Evolutionary conservation across 371 early-diverging fungal genomes (phyloP).

Genomic region (Lichtheimia corymbifera): DNA sequence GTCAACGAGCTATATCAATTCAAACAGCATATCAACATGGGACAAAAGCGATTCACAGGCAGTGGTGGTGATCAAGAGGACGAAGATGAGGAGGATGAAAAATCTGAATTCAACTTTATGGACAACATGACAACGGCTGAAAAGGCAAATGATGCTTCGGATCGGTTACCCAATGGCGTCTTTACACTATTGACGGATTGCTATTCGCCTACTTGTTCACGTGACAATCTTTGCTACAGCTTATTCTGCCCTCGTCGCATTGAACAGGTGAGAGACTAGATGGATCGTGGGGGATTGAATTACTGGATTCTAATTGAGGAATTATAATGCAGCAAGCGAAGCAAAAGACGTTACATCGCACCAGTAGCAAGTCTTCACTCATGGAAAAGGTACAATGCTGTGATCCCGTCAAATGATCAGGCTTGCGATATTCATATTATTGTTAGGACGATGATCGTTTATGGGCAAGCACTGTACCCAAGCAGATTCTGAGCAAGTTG

Average conservation of each 20-base stretch:
- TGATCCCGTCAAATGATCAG: not conserved
- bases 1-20: constrained; percentile 79
- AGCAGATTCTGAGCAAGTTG: constrained; percentile 69
- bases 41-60: constrained; percentile 1
- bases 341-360: constrained; percentile 8
- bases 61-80: constrained; percentile 16
- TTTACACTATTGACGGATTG: constrained; percentile 87
- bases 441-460: constrained; percentile 40
- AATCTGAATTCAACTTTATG: constrained; percentile 14
- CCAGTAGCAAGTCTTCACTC: constrained; percentile 21
- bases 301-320: not conserved
- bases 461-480: constrained; percentile 68
- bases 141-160: constrained; percentile 10
- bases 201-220: constrained; percentile 88
- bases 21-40: constrained; percentile 39
- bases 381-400: constrained; percentile 1
- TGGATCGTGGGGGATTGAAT: not conserved
- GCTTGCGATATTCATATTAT: not conserved
- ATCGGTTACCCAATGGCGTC: constrained; percentile 70
- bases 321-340: not conserved
- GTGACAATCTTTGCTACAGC: constrained; percentile 82
- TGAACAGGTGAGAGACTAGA: constrained; percentile 41
- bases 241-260: constrained; percentile 79
- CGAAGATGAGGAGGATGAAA: constrained; percentile 31
- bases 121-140: not conserved